Base-by-base conservation (phyloP, 2,329 filamentous ascomycete genomes). In the Myrmaecium sp. region DNA sequence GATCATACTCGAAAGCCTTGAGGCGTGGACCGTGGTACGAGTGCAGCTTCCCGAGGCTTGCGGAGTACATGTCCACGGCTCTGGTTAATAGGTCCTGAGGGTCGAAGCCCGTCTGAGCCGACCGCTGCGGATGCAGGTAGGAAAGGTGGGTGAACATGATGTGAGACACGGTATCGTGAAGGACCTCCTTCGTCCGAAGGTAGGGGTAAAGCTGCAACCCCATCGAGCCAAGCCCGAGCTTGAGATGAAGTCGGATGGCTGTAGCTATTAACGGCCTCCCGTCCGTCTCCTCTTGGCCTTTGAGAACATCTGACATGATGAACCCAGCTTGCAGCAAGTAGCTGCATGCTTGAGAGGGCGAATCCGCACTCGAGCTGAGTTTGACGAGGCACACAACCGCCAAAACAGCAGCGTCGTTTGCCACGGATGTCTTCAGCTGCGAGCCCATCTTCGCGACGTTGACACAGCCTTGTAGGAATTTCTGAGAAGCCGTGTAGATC, bases 121-220 rank as follows among this genome's bases (percentile, higher is more conserved):
- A 14, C 8, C 21, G 17, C 14, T 28, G 28, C 7, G 25, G 27
- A 20, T 25, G 26, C 5, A 26, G 30, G 11, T 31, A 19, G 6
- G 30, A 23, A 5, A 31, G 19, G 14, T 26, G 21, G 3, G 30
- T 28, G 11, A 28, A 25, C 22, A 31, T 31, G 26, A 25, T 25
- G 15, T 31, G 30, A 9, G 17, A 20, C 9, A 31, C 22, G 12
- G 30, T 31, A 13, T 31, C 30, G 20, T 23, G 23, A 6, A 31
- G 22, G 13, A 31, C 23, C 9, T 31, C 30, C 15, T 31, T 31
- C 11, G 28, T 25, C 10, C 12, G 20, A 5, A 28, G 17, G 5
- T 17, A 23, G 5, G 21, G 14, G 23, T 23, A 28, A 5, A 18
- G n/a, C 22, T 15, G 22, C 15, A 22, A 28, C 25, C 4, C 17